Base-by-base conservation (phyloP, 2,329 filamentous ascomycete genomes). In the Rutstroemia sp. region DNA sequence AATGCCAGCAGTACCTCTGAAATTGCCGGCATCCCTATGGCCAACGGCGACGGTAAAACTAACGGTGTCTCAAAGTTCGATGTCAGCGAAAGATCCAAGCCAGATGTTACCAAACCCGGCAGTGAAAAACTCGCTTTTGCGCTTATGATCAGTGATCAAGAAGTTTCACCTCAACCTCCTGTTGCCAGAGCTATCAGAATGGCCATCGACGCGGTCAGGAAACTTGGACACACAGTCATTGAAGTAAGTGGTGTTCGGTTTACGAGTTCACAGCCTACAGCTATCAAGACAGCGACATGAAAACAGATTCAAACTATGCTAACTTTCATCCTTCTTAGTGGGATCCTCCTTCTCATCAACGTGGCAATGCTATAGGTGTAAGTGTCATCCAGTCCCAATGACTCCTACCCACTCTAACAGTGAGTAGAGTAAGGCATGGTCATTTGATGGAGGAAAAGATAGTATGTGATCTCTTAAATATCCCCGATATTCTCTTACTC, bases 201-300 rank as follows among this genome's bases (percentile, higher is more conserved):
- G 5, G 74, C 80, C 0, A 75, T 75, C 5, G 70, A 77, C 50
- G 73, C 75, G 0, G 60, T 82, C n/a, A 67, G 72, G 60, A 73
- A 72, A 6, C 72, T 78, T 2, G 82, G 82, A 0, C 81, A 86
- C 62, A 78, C 73, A 67, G 72, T 81, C n/a, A 75, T 85, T 14
- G 73, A 55, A 37, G 52, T 55, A 12, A 55, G 52, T 54, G 14
- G 2, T 7, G 6, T 41, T 16, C n/a, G n/a, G 39, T 19, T 19
- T 16, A 3, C 9, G n/a, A 2, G 5, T 14, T 41, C 16, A 19
- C 39, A 14, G 9, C 27, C 10, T 8, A 30, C 10, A 2, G 10
- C 12, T 41, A 41, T n/a, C 16, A 12, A 34, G 23, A 16, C 25
- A 10, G 23, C 17, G 4, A 23, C 5, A 12, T 14, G 25, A 37